Conservation (phyloP, 176 grass and related monocot genomes). For the Luzula sylvatica region DNA sequence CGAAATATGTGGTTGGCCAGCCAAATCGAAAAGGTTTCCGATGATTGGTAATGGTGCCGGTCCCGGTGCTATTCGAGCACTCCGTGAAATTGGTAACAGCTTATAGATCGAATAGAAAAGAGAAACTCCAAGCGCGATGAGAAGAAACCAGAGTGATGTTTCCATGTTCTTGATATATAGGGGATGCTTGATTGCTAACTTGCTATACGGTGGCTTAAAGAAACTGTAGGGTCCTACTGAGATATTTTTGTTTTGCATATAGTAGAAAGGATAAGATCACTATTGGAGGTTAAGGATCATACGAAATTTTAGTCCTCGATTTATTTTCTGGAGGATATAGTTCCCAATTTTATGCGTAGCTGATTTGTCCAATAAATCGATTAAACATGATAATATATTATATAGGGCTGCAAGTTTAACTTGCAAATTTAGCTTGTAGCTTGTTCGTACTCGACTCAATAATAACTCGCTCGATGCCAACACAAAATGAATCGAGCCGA, state of each 20-base stretch:
- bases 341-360: no score
- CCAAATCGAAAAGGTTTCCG: not conserved
- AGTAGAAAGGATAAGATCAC: no score
- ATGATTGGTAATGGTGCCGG: slow-evolving; percentile 1
- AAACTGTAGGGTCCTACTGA: no score
- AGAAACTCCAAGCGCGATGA: not conserved
- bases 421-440: not conserved
- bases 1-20: not conserved
- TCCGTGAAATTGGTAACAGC: not conserved
- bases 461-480: not conserved
- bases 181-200: no score
- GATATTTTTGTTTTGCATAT: no score
- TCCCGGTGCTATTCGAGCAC: not conserved
- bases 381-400: no score
- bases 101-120: not conserved
- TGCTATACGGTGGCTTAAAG: no score
- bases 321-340: no score
- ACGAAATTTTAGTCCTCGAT: no score
- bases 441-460: not conserved
- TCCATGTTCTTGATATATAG: not conserved
- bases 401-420: not conserved
- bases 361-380: no score
- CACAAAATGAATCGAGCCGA: not conserved
- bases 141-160: not conserved
- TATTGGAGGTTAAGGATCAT: no score